A percentile compares a stretch with the other conserved stretches of the same genome.
phyloP scores from a whole-genome alignment of 2,329 filamentous ascomycete genomes.

The Ophiocordyceps unilateralis region DNA sequence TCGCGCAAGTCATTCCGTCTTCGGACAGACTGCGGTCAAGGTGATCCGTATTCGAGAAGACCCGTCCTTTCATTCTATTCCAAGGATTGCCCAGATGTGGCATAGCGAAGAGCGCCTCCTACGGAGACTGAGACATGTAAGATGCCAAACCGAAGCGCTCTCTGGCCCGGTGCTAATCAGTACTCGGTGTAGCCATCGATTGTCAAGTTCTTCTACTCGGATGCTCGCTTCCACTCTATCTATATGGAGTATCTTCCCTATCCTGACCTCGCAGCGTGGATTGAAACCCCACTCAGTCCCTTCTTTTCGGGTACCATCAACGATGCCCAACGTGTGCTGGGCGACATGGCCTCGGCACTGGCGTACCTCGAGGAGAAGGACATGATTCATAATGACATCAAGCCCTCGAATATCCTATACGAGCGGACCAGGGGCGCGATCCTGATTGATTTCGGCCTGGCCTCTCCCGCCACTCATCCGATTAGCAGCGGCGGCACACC shows the following conservation, averaged over 20 bases:
- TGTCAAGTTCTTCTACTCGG: neutral
- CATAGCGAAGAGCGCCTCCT: neutral
- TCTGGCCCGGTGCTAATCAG: too few species aligned
- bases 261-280: neutral
- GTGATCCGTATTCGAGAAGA: neutral
- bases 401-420: constrained; percentile 6
- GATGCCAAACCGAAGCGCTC: too few species aligned
- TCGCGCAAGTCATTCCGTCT: neutral
- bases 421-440: neutral
- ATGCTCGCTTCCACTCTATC: neutral
- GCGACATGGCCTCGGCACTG: constrained; percentile 4
- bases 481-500: neutral
- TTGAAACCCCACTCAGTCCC: neutral
- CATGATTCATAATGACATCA: constrained; percentile 6
- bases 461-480: neutral
- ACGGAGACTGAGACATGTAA: neutral
- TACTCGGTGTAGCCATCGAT: neutral
- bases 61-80: neutral
- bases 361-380: constrained; percentile 2
- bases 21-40: neutral
- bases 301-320: neutral
- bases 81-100: neutral
- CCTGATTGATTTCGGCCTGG: constrained; percentile 3
- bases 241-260: neutral
- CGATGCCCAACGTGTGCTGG: constrained; percentile 3